Base-by-base conservation (phyloP, 768 basidiomycete genomes). In the Lyophyllum decastes region DNA sequence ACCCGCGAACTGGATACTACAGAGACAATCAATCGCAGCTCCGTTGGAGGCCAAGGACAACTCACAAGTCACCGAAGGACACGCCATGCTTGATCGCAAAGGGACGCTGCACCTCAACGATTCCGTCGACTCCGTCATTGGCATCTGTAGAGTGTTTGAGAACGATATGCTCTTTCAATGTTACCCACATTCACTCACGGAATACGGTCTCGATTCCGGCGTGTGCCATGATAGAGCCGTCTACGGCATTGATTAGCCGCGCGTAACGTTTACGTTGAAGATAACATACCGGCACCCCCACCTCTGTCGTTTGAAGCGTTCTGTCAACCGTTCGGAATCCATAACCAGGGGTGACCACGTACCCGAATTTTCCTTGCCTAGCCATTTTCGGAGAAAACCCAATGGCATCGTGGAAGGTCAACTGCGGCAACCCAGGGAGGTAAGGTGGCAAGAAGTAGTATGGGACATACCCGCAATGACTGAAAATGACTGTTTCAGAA, bases 31-130 rank as follows among this genome's bases (percentile, higher is more conserved):
- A 27, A 45, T 17, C 1, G 21, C 9, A 10, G 21, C 33, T 19
- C 48, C 19, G 19, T n/a, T 30, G 41, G 21, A 33, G 26, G 27
- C 25, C 1, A 8, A 16, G 33, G 52, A 7, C 26, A 11, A 44
- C 68, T 35, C 50, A 76, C 75, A 78, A 72, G 63, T 78, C 76
- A 22, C 73, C 76, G 33, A 69, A 67, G 6, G 72, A 69, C 7
- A 76, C 69, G 14, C 66, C 61, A 49, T 72, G 70, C 24, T 55
- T 64, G 45, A 65, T 54, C 11, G 73, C 65, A 61, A 75, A 69
- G 6, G 68, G 70, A 16, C 62, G 58, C 62, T 77, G 68, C 3
- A 45, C 54, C 2, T 66, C 65, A 19, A 73, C 67, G 40, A 75
- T 72, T 7, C 74, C 74, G 61, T 74, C 74, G 22, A 68, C 52